Conservation (phyloP, 352 stramenopile genomes). For the Phytopythium delawarense region DNA sequence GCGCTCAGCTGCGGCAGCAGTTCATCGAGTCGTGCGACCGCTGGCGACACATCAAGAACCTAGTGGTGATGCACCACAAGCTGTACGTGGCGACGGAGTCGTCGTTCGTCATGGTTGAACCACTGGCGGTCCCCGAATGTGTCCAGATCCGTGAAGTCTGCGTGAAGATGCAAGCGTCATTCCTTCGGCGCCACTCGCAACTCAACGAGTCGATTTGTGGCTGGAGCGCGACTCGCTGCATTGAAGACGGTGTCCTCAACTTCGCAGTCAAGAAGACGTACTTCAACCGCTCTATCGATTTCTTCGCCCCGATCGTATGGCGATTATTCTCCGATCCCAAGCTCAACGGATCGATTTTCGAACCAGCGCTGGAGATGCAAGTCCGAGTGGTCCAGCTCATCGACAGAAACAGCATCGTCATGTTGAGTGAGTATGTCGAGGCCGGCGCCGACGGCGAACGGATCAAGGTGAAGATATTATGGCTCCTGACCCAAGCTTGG, state of each 20-base stretch:
- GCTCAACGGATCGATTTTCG: not conserved
- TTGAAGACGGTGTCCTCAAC: not conserved
- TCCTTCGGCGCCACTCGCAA: not conserved
- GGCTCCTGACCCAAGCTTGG: not conserved
- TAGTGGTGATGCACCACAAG: not conserved
- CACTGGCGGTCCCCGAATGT: not conserved
- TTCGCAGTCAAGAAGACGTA: not conserved
- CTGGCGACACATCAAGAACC: not conserved
- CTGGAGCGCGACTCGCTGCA: not conserved
- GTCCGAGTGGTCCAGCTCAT: not conserved
- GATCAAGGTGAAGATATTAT: not conserved
- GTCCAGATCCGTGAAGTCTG: not conserved
- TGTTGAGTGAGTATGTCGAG: conserved; percentile 2
- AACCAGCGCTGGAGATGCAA: not conserved
- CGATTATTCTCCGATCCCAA: not conserved
- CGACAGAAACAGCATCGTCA: not conserved
- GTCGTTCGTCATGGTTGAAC: not conserved
- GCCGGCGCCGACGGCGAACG: not conserved
- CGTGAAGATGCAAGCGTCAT: not conserved
- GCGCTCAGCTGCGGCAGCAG: not conserved
- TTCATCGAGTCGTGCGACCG: conserved; percentile 6
- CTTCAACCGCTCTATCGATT: not conserved
- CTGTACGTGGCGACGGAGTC: too few species aligned
- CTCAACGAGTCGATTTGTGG: not conserved
- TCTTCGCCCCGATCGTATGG: not conserved